Percentiles rank a stretch among this genome's conserved stretches.
Conservation (phyloP, 768 basidiomycete species). For the Boletus rex-veris region DNA sequence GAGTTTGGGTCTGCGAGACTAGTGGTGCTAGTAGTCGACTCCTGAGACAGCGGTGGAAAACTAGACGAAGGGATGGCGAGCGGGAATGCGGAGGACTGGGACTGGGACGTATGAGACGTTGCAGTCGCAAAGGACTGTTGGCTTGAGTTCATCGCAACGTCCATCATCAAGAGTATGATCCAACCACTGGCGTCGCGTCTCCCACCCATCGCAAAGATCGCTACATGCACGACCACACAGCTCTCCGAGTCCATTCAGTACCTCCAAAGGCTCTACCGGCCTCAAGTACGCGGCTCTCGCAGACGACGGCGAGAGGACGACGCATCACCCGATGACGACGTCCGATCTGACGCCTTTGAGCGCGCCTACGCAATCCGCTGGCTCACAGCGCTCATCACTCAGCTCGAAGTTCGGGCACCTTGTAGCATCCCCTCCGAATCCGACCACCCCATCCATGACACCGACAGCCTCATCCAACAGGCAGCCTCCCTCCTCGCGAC, state of each 20-base stretch:
- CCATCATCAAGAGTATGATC: slow-evolving; percentile 8
- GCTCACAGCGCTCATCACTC: slow-evolving; percentile 63
- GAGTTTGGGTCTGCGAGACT: slow-evolving; percentile 50
- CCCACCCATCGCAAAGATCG: slow-evolving; percentile 49
- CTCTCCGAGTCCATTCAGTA: slow-evolving; percentile 47
- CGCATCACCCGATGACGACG: not conserved
- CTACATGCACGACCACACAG: slow-evolving; percentile 30
- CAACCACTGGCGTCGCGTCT: slow-evolving; percentile 49
- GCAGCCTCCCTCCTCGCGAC: slow-evolving; percentile 63
- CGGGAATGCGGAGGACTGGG: slow-evolving; percentile 18
- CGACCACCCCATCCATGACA: not conserved
- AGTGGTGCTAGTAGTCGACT: slow-evolving; percentile 8
- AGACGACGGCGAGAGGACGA: slow-evolving; percentile 27
- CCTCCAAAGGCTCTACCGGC: slow-evolving; percentile 54
- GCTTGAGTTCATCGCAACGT: slow-evolving; percentile 8
- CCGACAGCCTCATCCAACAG: slow-evolving; percentile 43
- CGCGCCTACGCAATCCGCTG: slow-evolving; percentile 66
- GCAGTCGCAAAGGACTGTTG: slow-evolving; percentile 10
- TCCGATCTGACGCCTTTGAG: slow-evolving; percentile 65
- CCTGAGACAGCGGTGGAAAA: slow-evolving; percentile 28
- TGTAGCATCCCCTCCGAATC: too few species aligned
- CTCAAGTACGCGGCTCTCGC: slow-evolving; percentile 58
- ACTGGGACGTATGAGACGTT: slow-evolving; percentile 10
- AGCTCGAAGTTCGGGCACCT: slow-evolving; percentile 20
- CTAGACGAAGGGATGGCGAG: slow-evolving; percentile 17